Evolutionary conservation across 768 basidiomycete species (phyloP).

Genomic region (Filobasidium wieringae): DNA sequence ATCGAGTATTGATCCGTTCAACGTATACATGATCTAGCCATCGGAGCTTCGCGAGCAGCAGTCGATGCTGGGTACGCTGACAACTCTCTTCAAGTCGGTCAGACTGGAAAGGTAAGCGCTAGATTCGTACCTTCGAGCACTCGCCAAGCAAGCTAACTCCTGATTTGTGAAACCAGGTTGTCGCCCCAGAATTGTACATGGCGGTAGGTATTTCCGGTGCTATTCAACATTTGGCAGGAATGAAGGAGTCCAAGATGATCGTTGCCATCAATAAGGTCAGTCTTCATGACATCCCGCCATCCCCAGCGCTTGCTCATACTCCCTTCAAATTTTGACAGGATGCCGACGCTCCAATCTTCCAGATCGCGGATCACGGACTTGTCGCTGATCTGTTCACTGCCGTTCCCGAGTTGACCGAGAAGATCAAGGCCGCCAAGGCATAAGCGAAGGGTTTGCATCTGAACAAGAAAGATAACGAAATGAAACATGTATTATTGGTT

Average conservation of each 20-base stretch:
- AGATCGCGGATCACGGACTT: slow-evolving; percentile 89
- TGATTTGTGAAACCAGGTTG: slow-evolving; percentile 44
- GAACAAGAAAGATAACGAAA: too few species aligned
- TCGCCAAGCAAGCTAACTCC: neutral
- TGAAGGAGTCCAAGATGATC: slow-evolving; percentile 98
- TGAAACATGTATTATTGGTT: too few species aligned
- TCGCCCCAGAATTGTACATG: slow-evolving; percentile 91
- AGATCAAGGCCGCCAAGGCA: slow-evolving; percentile 51
- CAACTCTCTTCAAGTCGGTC: slow-evolving; percentile 96
- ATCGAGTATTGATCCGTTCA: too few species aligned
- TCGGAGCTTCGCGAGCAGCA: slow-evolving; percentile 95
- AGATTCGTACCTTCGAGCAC: neutral
- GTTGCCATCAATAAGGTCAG: slow-evolving; percentile 92
- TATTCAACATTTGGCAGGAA: slow-evolving; percentile 96
- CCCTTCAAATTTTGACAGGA: slow-evolving; percentile 47
- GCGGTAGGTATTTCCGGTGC: slow-evolving; percentile 96
- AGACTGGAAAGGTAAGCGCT: slow-evolving; percentile 66
- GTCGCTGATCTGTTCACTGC: slow-evolving; percentile 86
- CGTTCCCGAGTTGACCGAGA: slow-evolving; percentile 80
- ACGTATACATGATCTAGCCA: slow-evolving; percentile 43
- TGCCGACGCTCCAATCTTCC: slow-evolving; percentile 96
- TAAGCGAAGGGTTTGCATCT: too few species aligned
- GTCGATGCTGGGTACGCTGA: slow-evolving; percentile 98
- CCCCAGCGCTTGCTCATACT: neutral
- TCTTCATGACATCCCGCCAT: too few species aligned